These are phyloP conservation scores for Umbilicus rupestris DNA, from an alignment of 164 flowering plant genomes.

Conservation along the genomic window DNA sequence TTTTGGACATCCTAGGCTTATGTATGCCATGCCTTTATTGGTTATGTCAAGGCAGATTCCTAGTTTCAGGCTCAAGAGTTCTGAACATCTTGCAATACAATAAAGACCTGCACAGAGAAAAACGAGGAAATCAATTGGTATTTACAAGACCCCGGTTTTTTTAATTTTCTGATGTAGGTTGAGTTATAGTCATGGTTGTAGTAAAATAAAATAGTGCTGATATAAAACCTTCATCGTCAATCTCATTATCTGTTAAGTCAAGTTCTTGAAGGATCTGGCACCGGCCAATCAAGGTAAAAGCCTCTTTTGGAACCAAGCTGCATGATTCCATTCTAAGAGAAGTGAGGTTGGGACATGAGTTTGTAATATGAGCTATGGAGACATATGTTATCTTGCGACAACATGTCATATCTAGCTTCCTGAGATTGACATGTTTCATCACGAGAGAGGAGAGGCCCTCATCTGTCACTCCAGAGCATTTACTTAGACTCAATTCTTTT, in stretches of 20 bases:
- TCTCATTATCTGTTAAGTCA: slow-evolving; percentile 73
- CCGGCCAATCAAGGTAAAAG: slow-evolving; percentile 62
- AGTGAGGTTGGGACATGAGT: slow-evolving; percentile 51
- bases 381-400: slow-evolving; percentile 67
- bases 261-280: slow-evolving; percentile 68
- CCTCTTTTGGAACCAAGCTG: slow-evolving; percentile 50
- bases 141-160: background rate
- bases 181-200: background rate
- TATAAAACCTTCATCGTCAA: slow-evolving; percentile 67
- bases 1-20: slow-evolving; percentile 52
- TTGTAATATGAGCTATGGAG: slow-evolving; percentile 52
- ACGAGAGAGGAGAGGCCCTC: slow-evolving; percentile 66
- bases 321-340: slow-evolving; percentile 89
- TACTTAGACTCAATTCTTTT: slow-evolving; percentile 72
- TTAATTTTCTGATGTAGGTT: background rate
- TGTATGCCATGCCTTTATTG: slow-evolving; percentile 49
- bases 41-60: slow-evolving; percentile 79
- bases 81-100: slow-evolving; percentile 55
- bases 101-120: slow-evolving; percentile 44
- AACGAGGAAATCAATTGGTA: background rate
- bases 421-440: slow-evolving; percentile 46
- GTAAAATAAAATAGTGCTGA: background rate
- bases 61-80: slow-evolving; percentile 53
- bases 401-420: slow-evolving; percentile 78
- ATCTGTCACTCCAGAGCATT: slow-evolving; percentile 77